Evolutionary conservation across 2,329 filamentous ascomycete genomes (phyloP).

Genomic region (Dactylellina leptospora): DNA sequence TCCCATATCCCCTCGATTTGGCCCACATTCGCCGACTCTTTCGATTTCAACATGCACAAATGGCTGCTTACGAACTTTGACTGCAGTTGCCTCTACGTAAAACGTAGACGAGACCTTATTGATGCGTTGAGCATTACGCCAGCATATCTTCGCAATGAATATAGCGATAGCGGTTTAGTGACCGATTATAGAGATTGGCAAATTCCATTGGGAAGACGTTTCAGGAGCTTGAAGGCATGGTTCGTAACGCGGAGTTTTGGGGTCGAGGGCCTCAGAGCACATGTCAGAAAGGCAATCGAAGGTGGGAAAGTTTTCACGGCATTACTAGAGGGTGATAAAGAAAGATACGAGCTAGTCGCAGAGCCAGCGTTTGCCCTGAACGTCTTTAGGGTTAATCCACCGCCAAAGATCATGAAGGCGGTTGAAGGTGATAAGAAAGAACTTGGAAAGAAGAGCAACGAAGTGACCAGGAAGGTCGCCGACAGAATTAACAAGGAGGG

Average conservation of each 20-base stretch:
- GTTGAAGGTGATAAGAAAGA: constrained; percentile 53
- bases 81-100: constrained; percentile 80
- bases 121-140: constrained; percentile 80
- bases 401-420: constrained; percentile 50
- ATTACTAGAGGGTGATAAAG: constrained; percentile 68
- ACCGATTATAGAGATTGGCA: constrained; percentile 98
- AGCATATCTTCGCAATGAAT: constrained; percentile 81
- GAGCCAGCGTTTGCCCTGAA: constrained; percentile 80
- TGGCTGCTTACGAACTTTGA: constrained; percentile 97
- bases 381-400: constrained; percentile 73
- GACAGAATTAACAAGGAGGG: constrained; percentile 77
- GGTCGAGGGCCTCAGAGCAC: constrained; percentile 75
- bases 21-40: constrained; percentile 75
- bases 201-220: constrained; percentile 87
- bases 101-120: constrained; percentile 77
- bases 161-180: constrained; percentile 81
- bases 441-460: constrained; percentile 69
- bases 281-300: constrained; percentile 74
- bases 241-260: constrained; percentile 89
- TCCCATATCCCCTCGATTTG: constrained; percentile 69
- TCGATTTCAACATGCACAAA: constrained; percentile 97
- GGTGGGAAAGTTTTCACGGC: constrained; percentile 76
- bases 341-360: constrained; percentile 80
- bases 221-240: constrained; percentile 92
- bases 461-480: constrained; percentile 76